Evolutionary conservation across 2,329 filamentous ascomycete genomes (phyloP).

Genomic region (Hypocrella siamensis): DNA sequence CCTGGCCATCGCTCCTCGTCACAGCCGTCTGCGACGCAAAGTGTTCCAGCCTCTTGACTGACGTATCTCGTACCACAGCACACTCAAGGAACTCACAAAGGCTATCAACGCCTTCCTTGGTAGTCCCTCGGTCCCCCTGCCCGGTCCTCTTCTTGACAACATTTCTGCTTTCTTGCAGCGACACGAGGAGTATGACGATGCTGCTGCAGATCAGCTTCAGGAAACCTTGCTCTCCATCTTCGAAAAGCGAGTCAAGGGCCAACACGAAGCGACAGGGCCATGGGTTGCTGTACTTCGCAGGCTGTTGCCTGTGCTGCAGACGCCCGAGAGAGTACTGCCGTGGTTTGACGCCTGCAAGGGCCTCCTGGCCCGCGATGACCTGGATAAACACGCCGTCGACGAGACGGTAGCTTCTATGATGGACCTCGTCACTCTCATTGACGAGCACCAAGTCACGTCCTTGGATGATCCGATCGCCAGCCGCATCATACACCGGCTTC

Average conservation of each 20-base stretch:
- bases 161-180: conserved; percentile 54
- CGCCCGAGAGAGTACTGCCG: conserved; percentile 44
- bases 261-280: conserved; percentile 40
- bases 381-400: conserved; percentile 46
- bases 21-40: too few relatives aligned
- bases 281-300: conserved; percentile 54
- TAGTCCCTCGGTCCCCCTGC: conserved; percentile 43
- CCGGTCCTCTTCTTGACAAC: conserved; percentile 44
- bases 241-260: conserved; percentile 43
- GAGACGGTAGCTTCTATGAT: conserved; percentile 51
- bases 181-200: conserved; percentile 51
- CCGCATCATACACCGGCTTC: conserved; percentile 39
- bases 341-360: conserved; percentile 49
- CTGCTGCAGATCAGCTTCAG: conserved; percentile 53
- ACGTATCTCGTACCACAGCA: conserved; percentile 19
- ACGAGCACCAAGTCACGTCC: conserved; percentile 32
- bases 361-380: conserved; percentile 31
- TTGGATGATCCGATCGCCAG: conserved; percentile 25
- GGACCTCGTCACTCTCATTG: conserved; percentile 47
- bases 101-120: conserved; percentile 33
- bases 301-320: conserved; percentile 47
- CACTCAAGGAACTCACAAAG: conserved; percentile 46
- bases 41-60: background rate
- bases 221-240: conserved; percentile 57
- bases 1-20: background rate